phyloP scores from a whole-genome alignment of 306 rosid species.

The Urtica urens region DNA sequence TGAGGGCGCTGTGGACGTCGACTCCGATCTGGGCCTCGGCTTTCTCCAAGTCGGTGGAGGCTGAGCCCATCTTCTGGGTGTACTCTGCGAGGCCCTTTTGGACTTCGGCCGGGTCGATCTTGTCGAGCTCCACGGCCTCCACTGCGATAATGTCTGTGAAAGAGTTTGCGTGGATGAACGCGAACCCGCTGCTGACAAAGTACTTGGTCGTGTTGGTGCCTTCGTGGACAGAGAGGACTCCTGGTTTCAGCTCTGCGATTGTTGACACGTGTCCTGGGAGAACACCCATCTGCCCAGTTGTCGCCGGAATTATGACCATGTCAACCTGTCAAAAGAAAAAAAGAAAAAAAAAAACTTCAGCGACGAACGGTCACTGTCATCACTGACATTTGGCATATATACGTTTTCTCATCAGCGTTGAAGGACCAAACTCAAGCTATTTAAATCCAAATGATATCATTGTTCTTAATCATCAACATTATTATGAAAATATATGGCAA shows the following conservation, averaged over 20 bases:
- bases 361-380: too few relatives aligned
- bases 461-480: too few relatives aligned
- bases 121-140: slow-evolving; percentile 83
- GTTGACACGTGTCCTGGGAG: slow-evolving; percentile 98
- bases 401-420: too few relatives aligned
- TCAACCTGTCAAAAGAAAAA: slow-evolving; percentile 96
- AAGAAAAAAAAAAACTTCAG: too few relatives aligned
- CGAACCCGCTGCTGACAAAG: slow-evolving; percentile 89
- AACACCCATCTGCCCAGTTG: slow-evolving; percentile 97
- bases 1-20: slow-evolving; percentile 82
- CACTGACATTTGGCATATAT: too few relatives aligned
- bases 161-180: slow-evolving; percentile 85
- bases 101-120: slow-evolving; percentile 55
- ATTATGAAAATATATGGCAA: too few relatives aligned
- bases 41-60: slow-evolving; percentile 88
- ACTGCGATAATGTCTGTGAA: slow-evolving; percentile 72
- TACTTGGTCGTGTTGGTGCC: slow-evolving; percentile 67
- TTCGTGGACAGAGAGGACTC: slow-evolving; percentile 72
- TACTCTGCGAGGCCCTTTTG: slow-evolving; percentile 94
- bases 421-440: too few relatives aligned
- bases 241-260: slow-evolving; percentile 95
- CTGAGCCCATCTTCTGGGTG: slow-evolving; percentile 86
- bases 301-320: slow-evolving; percentile 91
- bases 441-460: too few relatives aligned
- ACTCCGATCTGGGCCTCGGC: slow-evolving; percentile 99